A percentile compares a stretch with the other conserved stretches of the same genome.
Evolutionary conservation across 2,329 filamentous ascomycete genomes (phyloP).

Genomic region (Fusarium aywerte): DNA sequence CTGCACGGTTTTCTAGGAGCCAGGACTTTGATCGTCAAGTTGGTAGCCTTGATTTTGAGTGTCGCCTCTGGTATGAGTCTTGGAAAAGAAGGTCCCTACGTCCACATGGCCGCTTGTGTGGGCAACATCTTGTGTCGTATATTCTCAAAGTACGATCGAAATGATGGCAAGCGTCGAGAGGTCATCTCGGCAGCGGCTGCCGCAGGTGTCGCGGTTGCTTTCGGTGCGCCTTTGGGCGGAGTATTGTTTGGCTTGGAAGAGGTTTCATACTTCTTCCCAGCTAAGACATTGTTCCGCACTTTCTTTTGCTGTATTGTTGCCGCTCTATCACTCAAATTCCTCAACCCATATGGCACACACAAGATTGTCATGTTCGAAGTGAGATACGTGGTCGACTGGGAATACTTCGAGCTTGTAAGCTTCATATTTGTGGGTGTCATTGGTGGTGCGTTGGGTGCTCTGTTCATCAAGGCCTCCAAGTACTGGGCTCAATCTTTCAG

Average conservation of each 20-base stretch:
- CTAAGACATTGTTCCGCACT: slow-evolving; percentile 95
- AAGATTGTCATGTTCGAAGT: slow-evolving; percentile 98
- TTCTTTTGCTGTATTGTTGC: slow-evolving; percentile 98
- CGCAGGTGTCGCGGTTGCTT: slow-evolving; percentile 92
- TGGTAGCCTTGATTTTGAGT: slow-evolving; percentile 82
- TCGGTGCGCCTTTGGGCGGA: slow-evolving; percentile 87
- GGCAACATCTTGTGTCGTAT: slow-evolving; percentile 94
- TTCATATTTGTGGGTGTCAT: slow-evolving; percentile 89
- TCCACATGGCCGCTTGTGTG: slow-evolving; percentile 96
- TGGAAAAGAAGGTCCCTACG: slow-evolving; percentile 94
- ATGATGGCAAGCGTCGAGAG: slow-evolving; percentile 93
- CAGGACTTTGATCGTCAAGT: slow-evolving; percentile 87
- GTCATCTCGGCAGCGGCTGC: slow-evolving; percentile 93
- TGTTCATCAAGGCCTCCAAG: slow-evolving; percentile 96
- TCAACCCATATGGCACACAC: slow-evolving; percentile 94
- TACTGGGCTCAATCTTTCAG: slow-evolving; percentile 92
- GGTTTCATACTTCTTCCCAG: slow-evolving; percentile 96
- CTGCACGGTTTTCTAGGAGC: slow-evolving; percentile 94
- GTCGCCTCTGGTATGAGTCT: slow-evolving; percentile 93
- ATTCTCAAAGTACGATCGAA: slow-evolving; percentile 93
- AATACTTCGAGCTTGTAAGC: slow-evolving; percentile 86
- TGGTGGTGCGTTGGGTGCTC: slow-evolving; percentile 84
- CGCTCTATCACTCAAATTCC: slow-evolving; percentile 89
- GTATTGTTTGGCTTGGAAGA: slow-evolving; percentile 95
- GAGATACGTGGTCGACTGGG: slow-evolving; percentile 89